A percentile compares a stretch with the other conserved stretches of the same genome.
phyloP scores from a whole-genome alignment of 805 yeast species.

The Candida ulmi region DNA sequence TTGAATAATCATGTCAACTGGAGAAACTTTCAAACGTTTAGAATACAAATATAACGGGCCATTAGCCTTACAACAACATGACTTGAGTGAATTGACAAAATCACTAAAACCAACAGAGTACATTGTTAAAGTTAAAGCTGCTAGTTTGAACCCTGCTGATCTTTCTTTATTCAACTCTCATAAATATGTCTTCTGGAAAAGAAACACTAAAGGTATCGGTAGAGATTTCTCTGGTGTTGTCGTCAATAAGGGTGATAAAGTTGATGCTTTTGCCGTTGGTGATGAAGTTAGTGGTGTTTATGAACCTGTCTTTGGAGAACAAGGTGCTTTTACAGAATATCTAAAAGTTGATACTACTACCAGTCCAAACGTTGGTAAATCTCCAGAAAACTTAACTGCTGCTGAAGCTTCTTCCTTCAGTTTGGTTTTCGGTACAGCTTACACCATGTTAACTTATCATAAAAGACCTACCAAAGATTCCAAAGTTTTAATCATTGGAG shows the following conservation, averaged over 20 bases:
- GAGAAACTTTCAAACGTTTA: conserved; percentile 8
- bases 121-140: conserved; percentile 41
- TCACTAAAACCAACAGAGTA: conserved; percentile 33
- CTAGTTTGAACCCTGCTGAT: conserved; percentile 56
- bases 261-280: conserved; percentile 40
- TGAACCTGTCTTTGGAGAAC: conserved; percentile 16
- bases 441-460: conserved; percentile 26
- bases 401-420: conserved; percentile 61
- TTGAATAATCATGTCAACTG: not conserved
- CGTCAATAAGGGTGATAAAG: conserved; percentile 41
- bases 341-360: conserved; percentile 34
- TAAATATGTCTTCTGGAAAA: conserved; percentile 22
- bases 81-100: conserved; percentile 21
- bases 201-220: conserved; percentile 34
- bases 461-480: conserved; percentile 36
- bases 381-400: conserved; percentile 36
- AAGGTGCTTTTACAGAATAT: conserved; percentile 45
- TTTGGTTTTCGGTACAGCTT: conserved; percentile 61
- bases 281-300: conserved; percentile 46
- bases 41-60: conserved; percentile 13
- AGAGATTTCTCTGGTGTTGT: conserved; percentile 51
- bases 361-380: conserved; percentile 27
- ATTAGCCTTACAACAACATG: conserved; percentile 4
- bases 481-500: conserved; percentile 63
- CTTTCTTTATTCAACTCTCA: conserved; percentile 34